These are phyloP conservation scores for Gossypium raimondii DNA, from an alignment of 345 rosid species.

Conservation along the genomic window DNA sequence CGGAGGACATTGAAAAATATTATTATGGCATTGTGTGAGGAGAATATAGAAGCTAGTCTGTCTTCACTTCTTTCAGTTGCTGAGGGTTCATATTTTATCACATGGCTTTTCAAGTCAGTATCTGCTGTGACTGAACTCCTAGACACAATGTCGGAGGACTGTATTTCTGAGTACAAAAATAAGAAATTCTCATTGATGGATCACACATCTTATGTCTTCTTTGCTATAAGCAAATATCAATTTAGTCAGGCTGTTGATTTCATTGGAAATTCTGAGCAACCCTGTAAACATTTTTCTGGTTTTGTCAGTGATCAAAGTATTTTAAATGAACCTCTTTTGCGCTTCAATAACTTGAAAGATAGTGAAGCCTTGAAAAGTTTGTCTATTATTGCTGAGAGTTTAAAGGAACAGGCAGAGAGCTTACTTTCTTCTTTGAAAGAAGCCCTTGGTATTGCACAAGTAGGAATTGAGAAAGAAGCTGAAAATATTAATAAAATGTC, in stretches of 20 bases:
- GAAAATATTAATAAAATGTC: constrained; percentile 43
- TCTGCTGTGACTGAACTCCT: constrained; percentile 35
- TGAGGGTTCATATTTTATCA: constrained; percentile 40
- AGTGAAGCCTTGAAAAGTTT: constrained; percentile 42
- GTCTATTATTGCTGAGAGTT: constrained; percentile 37
- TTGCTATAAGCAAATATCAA: constrained; percentile 45
- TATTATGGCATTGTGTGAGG: constrained; percentile 42
- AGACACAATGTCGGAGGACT: constrained; percentile 25
- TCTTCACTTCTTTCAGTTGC: constrained; percentile 33
- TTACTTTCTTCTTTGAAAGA: constrained; percentile 40
- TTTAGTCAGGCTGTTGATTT: constrained; percentile 29
- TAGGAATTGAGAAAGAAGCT: constrained; percentile 26
- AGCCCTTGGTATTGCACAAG: constrained; percentile 26
- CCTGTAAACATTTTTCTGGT: constrained; percentile 24
- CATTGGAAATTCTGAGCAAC: constrained; percentile 14
- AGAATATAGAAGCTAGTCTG: constrained; percentile 30
- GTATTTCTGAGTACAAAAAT: constrained; percentile 25
- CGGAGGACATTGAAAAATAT: constrained; percentile 67
- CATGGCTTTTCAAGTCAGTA: constrained; percentile 77
- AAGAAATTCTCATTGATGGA: constrained; percentile 60
- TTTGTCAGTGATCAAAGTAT: constrained; percentile 19
- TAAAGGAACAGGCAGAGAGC: constrained; percentile 53
- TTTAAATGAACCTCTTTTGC: constrained; percentile 18
- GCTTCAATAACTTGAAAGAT: constrained; percentile 27
- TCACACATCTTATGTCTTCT: constrained; percentile 63